These are phyloP conservation scores for Diaporthe caulivora DNA, from an alignment of 2,329 filamentous ascomycete species.

Conservation along the genomic window DNA sequence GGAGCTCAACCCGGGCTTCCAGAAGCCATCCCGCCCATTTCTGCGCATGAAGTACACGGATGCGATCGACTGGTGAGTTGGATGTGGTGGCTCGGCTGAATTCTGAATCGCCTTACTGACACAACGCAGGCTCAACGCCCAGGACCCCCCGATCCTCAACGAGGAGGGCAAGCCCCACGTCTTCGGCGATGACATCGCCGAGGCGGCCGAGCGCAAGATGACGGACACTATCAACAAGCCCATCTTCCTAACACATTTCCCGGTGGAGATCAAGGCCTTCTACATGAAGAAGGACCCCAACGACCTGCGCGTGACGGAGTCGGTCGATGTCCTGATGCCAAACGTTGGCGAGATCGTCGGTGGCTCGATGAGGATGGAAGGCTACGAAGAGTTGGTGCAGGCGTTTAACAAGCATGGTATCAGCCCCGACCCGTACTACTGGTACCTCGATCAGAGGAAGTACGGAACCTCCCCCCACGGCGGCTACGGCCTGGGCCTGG, in stretches of 20 bases:
- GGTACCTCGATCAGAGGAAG: constrained; percentile 98
- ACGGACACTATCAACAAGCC: constrained; percentile 96
- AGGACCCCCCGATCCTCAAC: constrained; percentile 85
- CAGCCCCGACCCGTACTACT: constrained; percentile 89
- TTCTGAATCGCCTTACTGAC: constrained; percentile 1
- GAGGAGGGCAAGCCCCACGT: constrained; percentile 90
- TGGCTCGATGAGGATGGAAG: constrained; percentile 95
- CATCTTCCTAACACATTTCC: constrained; percentile 98
- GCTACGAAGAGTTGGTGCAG: constrained; percentile 88
- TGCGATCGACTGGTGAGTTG: constrained; percentile 39
- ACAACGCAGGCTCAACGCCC: constrained; percentile 84
- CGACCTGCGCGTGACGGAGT: constrained; percentile 90
- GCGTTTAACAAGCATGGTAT: constrained; percentile 92
- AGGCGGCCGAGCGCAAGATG: constrained; percentile 96
- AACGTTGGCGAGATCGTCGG: constrained; percentile 98
- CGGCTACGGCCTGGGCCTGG: constrained; percentile 91
- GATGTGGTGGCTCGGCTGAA: neutral
- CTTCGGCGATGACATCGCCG: constrained; percentile 98
- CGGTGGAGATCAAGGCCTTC: constrained; percentile 96
- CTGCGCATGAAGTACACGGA: constrained; percentile 89
- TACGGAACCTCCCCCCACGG: constrained; percentile 94
- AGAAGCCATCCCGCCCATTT: constrained; percentile 86
- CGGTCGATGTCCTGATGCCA: constrained; percentile 87
- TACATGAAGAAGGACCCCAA: constrained; percentile 94
- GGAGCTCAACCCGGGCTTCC: constrained; percentile 91